phyloP scores from a whole-genome alignment of 169 alveolate genomes.

The Condylostoma magnum region DNA sequence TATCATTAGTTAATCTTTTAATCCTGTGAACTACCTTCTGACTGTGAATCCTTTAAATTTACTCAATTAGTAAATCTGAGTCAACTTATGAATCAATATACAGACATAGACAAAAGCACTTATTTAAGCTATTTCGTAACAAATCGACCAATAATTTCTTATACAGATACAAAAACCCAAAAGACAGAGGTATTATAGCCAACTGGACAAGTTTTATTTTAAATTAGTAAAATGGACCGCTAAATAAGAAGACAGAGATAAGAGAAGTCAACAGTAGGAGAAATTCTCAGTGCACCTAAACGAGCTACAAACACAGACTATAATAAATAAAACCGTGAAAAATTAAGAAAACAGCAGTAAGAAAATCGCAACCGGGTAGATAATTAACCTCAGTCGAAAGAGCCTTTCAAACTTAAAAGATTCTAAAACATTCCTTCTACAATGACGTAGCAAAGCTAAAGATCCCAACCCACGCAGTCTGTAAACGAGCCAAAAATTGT shows the following conservation, averaged over 20 bases:
- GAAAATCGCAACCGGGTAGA: slow-evolving; percentile 8
- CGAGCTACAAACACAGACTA: slow-evolving; percentile 20
- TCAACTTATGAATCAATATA: too few relatives aligned
- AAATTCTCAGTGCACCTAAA: slow-evolving; percentile 21
- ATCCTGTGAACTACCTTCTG: too few relatives aligned
- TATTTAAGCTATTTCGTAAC: too few relatives aligned
- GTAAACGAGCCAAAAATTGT: not conserved
- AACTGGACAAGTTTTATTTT: too few relatives aligned
- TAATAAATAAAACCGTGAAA: not conserved
- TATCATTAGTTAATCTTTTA: too few relatives aligned
- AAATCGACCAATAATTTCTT: too few relatives aligned
- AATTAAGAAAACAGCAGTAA: not conserved
- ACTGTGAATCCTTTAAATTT: too few relatives aligned
- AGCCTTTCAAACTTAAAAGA: slow-evolving; percentile 31
- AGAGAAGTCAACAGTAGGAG: slow-evolving; percentile 21
- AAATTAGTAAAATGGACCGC: slow-evolving; percentile 28
- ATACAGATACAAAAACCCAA: too few relatives aligned
- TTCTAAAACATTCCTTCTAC: slow-evolving; percentile 11
- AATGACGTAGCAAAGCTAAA: slow-evolving; percentile 7
- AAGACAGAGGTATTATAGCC: too few relatives aligned
- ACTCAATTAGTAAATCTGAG: too few relatives aligned
- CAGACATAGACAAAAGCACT: too few relatives aligned
- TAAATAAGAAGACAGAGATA: slow-evolving; percentile 10
- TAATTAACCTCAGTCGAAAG: slow-evolving; percentile 5
- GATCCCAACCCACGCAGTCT: not conserved